Evolutionary conservation across 2,329 filamentous ascomycete genomes (phyloP).

Genomic region (Colletotrichum trifolii): DNA sequence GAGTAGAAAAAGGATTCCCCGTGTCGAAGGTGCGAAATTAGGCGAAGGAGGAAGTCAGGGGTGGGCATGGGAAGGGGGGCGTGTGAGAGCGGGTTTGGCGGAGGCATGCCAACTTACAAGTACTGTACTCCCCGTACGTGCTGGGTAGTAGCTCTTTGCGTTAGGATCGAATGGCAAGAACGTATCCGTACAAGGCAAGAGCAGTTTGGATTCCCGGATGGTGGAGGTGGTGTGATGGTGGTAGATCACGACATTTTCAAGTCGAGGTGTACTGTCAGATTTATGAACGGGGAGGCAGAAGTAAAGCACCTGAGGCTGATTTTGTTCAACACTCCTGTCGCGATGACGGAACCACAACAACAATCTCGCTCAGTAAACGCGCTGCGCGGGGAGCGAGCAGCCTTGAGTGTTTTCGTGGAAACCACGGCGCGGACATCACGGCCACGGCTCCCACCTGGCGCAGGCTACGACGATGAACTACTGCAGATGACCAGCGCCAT

Average conservation of each 20-base stretch:
- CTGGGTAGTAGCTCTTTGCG: not conserved
- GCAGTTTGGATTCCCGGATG: conserved; percentile 10
- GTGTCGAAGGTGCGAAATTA: conserved; percentile 33
- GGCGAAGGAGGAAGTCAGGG: conserved; percentile 34
- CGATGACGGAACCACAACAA: conserved; percentile 27
- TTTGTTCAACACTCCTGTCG: not conserved
- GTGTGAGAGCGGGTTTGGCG: conserved; percentile 21
- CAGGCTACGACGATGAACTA: not conserved
- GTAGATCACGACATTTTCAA: conserved; percentile 6
- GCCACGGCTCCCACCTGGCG: conserved; percentile 27
- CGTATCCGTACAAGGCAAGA: not conserved
- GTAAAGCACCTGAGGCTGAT: conserved; percentile 3
- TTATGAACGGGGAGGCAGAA: conserved; percentile 18
- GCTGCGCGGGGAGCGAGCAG: not conserved
- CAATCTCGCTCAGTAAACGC: conserved; percentile 21
- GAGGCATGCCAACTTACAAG: conserved; percentile 34
- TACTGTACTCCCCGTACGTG: not conserved
- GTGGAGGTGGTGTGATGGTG: conserved; percentile 21
- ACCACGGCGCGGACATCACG: conserved; percentile 26
- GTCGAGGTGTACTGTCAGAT: conserved; percentile 4
- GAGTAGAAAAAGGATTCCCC: conserved; percentile 36
- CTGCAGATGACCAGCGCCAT: conserved; percentile 13
- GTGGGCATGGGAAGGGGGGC: conserved; percentile 33
- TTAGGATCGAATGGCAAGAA: not conserved
- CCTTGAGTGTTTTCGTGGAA: conserved; percentile 13